Conservation (phyloP, 2,329 filamentous ascomycete genomes). For the Colletotrichum higginsianum region DNA sequence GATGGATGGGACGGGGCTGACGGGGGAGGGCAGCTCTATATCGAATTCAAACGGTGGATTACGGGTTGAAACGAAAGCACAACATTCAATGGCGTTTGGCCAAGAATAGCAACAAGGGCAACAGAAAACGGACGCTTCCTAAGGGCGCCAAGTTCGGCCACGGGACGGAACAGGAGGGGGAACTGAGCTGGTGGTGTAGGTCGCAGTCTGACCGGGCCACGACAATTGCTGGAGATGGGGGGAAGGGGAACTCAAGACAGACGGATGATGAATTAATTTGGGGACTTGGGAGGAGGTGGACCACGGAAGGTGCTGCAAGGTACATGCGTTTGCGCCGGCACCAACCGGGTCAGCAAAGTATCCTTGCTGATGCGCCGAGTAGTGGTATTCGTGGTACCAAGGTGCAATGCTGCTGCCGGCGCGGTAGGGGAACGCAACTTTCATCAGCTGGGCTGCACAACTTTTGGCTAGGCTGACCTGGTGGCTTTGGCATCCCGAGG, state of each 20-base stretch:
- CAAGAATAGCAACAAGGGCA: neutral
- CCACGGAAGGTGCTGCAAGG: neutral
- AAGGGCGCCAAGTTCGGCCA: slow-evolving; percentile 13
- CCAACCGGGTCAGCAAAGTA: neutral
- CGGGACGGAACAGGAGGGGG: neutral
- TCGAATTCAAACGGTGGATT: neutral
- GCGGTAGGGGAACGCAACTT: slow-evolving; percentile 4
- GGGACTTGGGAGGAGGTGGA: slow-evolving; percentile 32
- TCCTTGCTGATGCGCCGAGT: neutral
- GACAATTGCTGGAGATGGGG: slow-evolving; percentile 31
- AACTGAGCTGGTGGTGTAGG: slow-evolving; percentile 24
- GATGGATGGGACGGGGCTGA: slow-evolving; percentile 11
- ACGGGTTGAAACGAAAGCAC: slow-evolving; percentile 6
- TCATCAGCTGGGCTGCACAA: slow-evolving; percentile 23
- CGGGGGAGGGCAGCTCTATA: neutral
- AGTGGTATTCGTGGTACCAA: neutral
- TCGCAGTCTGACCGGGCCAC: slow-evolving; percentile 21
- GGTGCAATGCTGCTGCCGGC: slow-evolving; percentile 1
- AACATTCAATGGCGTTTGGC: neutral
- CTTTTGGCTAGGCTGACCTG: slow-evolving; percentile 15
- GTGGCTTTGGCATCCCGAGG: neutral
- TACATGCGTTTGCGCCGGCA: neutral
- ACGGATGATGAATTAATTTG: slow-evolving; percentile 41
- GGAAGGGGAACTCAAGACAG: slow-evolving; percentile 17
- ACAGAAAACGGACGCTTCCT: neutral